A percentile compares a stretch with the other conserved stretches of the same genome.
phyloP scores from a whole-genome alignment of 2,329 filamentous ascomycete species.

The Cytospora paraplurivora region DNA sequence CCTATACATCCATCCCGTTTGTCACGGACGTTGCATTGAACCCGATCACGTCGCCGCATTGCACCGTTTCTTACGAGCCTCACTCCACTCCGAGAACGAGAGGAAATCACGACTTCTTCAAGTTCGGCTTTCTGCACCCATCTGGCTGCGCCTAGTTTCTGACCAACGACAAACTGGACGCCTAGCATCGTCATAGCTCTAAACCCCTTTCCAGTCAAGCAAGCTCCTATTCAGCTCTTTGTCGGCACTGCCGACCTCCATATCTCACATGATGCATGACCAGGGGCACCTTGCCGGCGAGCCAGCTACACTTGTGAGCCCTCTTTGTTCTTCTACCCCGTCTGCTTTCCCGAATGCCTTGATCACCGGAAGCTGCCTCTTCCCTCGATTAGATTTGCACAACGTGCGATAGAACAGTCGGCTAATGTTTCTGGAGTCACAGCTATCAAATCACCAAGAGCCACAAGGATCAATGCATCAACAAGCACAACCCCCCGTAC shows the following conservation, averaged over 20 bases:
- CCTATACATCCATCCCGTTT: neutral
- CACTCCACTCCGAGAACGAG: neutral
- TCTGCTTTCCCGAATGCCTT: neutral
- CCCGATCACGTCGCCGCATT: neutral
- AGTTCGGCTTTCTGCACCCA: neutral
- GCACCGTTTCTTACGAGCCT: neutral
- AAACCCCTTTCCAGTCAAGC: conserved; percentile 6
- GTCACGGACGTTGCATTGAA: neutral
- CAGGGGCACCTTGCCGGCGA: conserved; percentile 28
- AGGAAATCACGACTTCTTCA: neutral
- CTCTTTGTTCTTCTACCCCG: conserved; percentile 4
- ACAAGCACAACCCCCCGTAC: conserved; percentile 42
- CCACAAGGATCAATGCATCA: conserved; percentile 24
- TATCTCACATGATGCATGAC: conserved; percentile 30
- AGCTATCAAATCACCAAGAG: conserved; percentile 23
- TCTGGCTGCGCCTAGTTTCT: neutral
- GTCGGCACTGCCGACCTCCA: conserved; percentile 12
- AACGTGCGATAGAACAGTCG: neutral
- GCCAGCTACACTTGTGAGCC: conserved; percentile 25
- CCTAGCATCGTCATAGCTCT: conserved; percentile 6
- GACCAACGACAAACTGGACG: neutral
- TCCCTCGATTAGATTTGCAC: neutral
- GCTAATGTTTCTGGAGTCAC: conserved; percentile 14
- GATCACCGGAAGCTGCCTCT: conserved; percentile 1
- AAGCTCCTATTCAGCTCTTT: neutral